Evolutionary conservation across 2,329 filamentous ascomycete genomes (phyloP).

Genomic region (Tolypocladium guangdongense): DNA sequence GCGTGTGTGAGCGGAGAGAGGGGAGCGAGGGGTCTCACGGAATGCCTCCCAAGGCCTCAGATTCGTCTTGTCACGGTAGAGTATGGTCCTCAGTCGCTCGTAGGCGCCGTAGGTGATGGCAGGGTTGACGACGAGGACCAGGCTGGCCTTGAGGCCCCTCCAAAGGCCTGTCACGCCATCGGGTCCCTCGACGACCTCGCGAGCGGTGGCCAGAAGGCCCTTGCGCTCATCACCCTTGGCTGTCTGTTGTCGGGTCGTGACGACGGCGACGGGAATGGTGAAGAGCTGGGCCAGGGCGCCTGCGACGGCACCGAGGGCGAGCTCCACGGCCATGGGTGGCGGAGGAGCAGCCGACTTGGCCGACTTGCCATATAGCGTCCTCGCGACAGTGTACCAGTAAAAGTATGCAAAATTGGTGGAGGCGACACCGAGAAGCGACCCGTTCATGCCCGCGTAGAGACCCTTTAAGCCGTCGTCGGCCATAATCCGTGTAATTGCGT

Average conservation of each 20-base stretch:
- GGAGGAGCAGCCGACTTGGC: constrained; percentile 34
- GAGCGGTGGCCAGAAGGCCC: constrained; percentile 75
- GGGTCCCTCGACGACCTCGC: constrained; percentile 80
- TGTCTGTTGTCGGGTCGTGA: constrained; percentile 94
- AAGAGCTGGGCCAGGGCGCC: constrained; percentile 90
- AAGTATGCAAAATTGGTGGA: constrained; percentile 99
- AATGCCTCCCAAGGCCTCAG: constrained; percentile 84
- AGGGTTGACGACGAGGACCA: constrained; percentile 92
- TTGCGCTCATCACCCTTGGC: constrained; percentile 76
- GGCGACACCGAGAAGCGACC: constrained; percentile 80
- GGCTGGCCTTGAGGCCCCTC: constrained; percentile 89
- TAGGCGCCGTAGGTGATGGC: constrained; percentile 97
- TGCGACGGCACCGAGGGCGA: constrained; percentile 74
- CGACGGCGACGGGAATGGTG: constrained; percentile 90
- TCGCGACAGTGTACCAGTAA: constrained; percentile 93
- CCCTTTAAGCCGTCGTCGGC: constrained; percentile 69
- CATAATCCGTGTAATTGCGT: constrained; percentile 78
- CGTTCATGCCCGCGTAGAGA: constrained; percentile 81
- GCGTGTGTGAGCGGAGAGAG: not conserved
- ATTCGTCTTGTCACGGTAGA: constrained; percentile 68
- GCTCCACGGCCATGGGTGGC: constrained; percentile 71
- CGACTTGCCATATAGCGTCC: constrained; percentile 63
- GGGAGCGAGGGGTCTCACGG: constrained; percentile 44
- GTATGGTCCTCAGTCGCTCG: constrained; percentile 65
- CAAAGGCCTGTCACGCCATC: constrained; percentile 85